Percentiles rank a stretch among this genome's conserved stretches.
Evolutionary conservation across 352 stramenopile genomes (phyloP).

Genomic region (Elongisporangium anandrum): DNA sequence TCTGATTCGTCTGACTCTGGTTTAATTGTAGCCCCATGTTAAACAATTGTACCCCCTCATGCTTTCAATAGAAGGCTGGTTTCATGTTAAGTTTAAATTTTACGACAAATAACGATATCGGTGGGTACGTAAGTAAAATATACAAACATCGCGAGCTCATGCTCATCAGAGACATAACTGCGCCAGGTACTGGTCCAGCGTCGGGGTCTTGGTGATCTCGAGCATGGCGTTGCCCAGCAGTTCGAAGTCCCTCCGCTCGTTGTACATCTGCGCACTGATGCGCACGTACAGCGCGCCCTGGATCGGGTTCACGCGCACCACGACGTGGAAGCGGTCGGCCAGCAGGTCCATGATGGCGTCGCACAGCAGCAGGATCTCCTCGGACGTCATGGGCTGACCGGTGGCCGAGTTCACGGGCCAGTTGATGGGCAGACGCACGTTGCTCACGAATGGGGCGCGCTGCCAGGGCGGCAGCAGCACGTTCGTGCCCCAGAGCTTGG

Average conservation of each 20-base stretch:
- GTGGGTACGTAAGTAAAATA: neutral
- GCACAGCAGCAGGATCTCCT: constrained; percentile 60
- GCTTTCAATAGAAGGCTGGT: too few relatives aligned
- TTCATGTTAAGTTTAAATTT: too few relatives aligned
- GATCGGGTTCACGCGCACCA: constrained; percentile 66
- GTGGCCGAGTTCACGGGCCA: constrained; percentile 40
- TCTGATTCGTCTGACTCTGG: too few relatives aligned
- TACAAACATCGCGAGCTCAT: constrained; percentile 13
- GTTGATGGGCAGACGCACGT: constrained; percentile 67
- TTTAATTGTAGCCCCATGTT: too few relatives aligned
- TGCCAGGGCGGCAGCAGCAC: constrained; percentile 70
- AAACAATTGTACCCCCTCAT: too few relatives aligned
- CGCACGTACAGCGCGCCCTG: constrained; percentile 68
- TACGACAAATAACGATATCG: too few relatives aligned
- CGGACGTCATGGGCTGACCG: constrained; percentile 43
- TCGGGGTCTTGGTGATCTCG: constrained; percentile 63
- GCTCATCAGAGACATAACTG: constrained; percentile 60
- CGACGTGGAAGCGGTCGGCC: constrained; percentile 64
- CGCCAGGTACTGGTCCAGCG: constrained; percentile 59
- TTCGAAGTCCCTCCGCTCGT: constrained; percentile 78
- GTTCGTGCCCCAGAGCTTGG: constrained; percentile 70
- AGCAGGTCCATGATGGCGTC: constrained; percentile 81
- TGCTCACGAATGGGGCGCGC: constrained; percentile 76
- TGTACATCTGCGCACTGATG: constrained; percentile 86
- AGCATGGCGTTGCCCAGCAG: constrained; percentile 64